These are phyloP conservation scores for Noccaea caerulescens DNA, from an alignment of 345 rosid species.

Conservation along the genomic window DNA sequence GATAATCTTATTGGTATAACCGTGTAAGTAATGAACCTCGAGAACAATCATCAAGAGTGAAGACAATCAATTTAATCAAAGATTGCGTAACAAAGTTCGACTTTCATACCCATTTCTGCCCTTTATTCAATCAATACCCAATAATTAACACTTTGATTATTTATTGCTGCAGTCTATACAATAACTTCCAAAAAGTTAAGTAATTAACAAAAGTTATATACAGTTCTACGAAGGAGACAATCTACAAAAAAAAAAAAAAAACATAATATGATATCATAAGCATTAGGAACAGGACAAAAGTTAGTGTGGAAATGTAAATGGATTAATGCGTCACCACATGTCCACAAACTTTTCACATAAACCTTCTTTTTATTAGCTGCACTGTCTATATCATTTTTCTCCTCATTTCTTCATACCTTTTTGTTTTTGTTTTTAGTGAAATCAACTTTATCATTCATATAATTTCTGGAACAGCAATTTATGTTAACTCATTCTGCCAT, in stretches of 20 bases:
- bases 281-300: conserved; percentile 25
- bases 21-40: conserved; percentile 20
- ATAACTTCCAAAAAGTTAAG: neutral
- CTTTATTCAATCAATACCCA: conserved; percentile 9
- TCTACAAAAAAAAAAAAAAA: neutral
- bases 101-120: neutral
- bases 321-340: conserved; percentile 23
- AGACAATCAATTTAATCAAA: conserved; percentile 26
- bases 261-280: conserved; percentile 13
- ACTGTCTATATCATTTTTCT: conserved; percentile 19
- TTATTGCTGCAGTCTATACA: neutral
- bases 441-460: neutral
- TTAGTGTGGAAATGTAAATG: conserved; percentile 30
- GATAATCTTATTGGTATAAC: conserved; percentile 20
- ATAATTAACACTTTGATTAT: neutral
- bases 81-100: conserved; percentile 26
- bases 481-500: neutral
- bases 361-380: conserved; percentile 23
- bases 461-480: neutral
- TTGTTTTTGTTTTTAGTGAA: neutral
- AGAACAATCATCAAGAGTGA: conserved; percentile 17
- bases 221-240: too few relatives aligned
- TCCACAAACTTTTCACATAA: conserved; percentile 23
- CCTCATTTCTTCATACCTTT: conserved; percentile 16
- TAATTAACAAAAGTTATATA: too few relatives aligned